phyloP scores from a whole-genome alignment of 2,329 filamentous ascomycete genomes.

The Cadophora luteo-olivacea region DNA sequence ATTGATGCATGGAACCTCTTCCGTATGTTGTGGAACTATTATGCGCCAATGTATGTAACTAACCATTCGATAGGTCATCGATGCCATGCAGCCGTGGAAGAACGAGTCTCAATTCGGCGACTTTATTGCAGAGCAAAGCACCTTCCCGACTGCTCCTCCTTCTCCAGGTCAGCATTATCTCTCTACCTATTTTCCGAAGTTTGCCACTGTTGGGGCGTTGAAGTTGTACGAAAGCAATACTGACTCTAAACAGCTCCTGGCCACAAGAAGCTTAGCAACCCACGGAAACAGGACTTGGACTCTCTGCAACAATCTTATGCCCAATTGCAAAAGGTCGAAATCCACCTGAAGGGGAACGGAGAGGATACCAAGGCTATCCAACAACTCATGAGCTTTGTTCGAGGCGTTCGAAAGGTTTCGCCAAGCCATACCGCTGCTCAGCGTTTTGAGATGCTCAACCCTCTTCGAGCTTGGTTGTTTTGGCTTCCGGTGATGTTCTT shows the following conservation, averaged over 20 bases:
- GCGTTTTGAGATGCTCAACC: slow-evolving; percentile 89
- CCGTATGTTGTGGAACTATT: slow-evolving; percentile 61
- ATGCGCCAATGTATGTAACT: slow-evolving; percentile 36
- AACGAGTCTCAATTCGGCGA: slow-evolving; percentile 86
- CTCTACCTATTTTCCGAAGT: neutral
- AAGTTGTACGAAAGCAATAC: neutral
- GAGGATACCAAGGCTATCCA: slow-evolving; percentile 73
- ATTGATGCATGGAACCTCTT: slow-evolving; percentile 88
- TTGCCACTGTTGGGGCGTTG: neutral
- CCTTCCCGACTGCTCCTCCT: slow-evolving; percentile 70
- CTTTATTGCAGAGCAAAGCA: slow-evolving; percentile 81
- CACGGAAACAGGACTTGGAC: slow-evolving; percentile 73
- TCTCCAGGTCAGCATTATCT: slow-evolving; percentile 52
- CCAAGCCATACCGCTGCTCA: slow-evolving; percentile 75
- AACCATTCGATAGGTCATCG: slow-evolving; percentile 69
- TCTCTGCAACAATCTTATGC: slow-evolving; percentile 71
- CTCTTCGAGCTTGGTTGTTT: slow-evolving; percentile 90
- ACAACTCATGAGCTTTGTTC: slow-evolving; percentile 75
- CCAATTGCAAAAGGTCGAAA: slow-evolving; percentile 72
- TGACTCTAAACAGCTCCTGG: slow-evolving; percentile 52
- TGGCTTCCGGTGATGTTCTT: slow-evolving; percentile 90
- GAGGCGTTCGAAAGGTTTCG: slow-evolving; percentile 73
- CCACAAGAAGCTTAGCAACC: slow-evolving; percentile 63
- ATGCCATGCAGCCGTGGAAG: slow-evolving; percentile 91
- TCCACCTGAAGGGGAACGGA: slow-evolving; percentile 70